Conservation (phyloP, 1,284 basidiomycete species). For the Pascua sp. region DNA sequence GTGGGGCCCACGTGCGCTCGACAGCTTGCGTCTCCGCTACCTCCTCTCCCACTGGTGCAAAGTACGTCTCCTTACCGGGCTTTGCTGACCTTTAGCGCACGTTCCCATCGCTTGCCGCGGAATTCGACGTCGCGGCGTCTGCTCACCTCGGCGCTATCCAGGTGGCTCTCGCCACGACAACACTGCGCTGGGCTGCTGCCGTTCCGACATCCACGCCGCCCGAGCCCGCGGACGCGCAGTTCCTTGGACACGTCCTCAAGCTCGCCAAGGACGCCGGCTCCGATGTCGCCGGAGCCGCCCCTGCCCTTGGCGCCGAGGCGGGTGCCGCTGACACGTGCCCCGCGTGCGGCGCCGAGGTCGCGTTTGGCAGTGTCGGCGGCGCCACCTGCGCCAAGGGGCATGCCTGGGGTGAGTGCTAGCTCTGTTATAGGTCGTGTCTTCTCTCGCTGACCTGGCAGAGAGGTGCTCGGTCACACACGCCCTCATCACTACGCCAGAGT, state of each 20-base stretch:
- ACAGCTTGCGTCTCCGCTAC: too few relatives aligned
- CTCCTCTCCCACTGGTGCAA: not conserved
- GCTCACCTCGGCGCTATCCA: not conserved
- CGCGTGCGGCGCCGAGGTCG: conserved; percentile 11
- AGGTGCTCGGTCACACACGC: conserved; percentile 38
- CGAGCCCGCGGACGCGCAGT: conserved; percentile 5
- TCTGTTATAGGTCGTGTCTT: not conserved
- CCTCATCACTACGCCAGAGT: conserved; percentile 34
- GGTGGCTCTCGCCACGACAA: not conserved
- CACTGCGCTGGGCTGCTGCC: not conserved
- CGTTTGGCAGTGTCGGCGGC: not conserved
- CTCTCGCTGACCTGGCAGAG: conserved; percentile 9
- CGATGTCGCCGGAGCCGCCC: not conserved
- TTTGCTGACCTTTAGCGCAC: not conserved
- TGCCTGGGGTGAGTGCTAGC: conserved; percentile 36
- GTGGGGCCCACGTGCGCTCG: too few relatives aligned
- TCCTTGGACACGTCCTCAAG: conserved; percentile 4
- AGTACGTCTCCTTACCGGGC: not conserved
- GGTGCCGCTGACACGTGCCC: conserved; percentile 9
- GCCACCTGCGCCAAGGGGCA: conserved; percentile 30
- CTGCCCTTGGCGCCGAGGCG: not conserved
- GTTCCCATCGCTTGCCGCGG: not conserved
- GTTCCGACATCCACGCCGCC: not conserved
- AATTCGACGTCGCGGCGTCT: not conserved
- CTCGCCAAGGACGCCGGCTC: not conserved